phyloP scores from a whole-genome alignment of 139 green algal genomes.

The Yamagishiella unicocca region DNA sequence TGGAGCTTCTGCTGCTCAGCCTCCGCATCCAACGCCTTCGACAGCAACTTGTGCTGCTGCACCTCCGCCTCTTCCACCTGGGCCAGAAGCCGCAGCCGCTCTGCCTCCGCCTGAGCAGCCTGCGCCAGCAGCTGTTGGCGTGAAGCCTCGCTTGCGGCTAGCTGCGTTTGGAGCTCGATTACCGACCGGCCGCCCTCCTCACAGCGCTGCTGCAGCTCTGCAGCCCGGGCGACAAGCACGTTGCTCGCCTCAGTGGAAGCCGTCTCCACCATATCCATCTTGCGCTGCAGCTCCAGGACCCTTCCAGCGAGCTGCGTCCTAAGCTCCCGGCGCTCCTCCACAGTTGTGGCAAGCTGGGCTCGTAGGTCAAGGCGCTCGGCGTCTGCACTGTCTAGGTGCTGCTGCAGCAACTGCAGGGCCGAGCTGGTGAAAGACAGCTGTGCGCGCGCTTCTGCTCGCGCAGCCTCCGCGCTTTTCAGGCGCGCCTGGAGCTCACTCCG shows the following conservation, averaged over 20 bases:
- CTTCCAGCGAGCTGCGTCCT: neutral
- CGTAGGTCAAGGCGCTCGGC: neutral
- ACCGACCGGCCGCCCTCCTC: neutral
- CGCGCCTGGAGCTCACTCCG: neutral
- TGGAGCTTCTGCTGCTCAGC: neutral
- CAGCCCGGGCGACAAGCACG: neutral
- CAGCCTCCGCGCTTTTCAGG: neutral
- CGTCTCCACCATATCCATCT: neutral
- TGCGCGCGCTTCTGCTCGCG: neutral
- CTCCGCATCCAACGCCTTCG: neutral
- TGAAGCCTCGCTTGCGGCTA: neutral
- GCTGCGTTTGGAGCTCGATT: neutral
- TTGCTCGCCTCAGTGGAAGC: neutral
- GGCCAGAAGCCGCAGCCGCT: neutral
- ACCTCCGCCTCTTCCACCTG: neutral
- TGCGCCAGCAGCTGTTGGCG: neutral
- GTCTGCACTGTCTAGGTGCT: neutral
- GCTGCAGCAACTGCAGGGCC: neutral
- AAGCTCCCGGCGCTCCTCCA: neutral
- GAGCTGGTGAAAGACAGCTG: neutral
- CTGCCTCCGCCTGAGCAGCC: neutral
- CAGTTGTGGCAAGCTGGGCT: neutral
- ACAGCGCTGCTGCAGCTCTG: neutral
- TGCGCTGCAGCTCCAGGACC: neutral
- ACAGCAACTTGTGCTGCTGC: neutral